Evolutionary conservation across 208 protist species (phyloP), one percentile per base, ranked within the genome.

Genomic region (Leishmania braziliensis): DNA sequence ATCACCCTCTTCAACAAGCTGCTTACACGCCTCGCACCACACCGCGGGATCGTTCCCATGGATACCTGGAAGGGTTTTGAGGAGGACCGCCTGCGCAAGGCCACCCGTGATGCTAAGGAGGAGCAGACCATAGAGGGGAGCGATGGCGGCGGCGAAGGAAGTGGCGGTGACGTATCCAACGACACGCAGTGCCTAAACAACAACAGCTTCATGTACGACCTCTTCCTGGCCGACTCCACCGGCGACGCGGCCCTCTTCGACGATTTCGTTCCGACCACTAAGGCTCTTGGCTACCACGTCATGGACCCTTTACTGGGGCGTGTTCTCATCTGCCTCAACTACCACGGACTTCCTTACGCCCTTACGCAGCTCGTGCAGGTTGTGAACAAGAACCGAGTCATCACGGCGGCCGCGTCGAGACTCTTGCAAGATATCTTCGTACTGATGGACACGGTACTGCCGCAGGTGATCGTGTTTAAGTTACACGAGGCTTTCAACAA

Each of bases 391-490:
- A 92, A 89, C 71, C 89, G 85, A 65, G 63, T 86, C 70, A 80
- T 92, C n/a, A 85, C 90, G 36, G 70, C 88, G 9, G 83, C 88
- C n/a, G 91, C 92, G 18, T 90, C 86, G 62, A 88, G 83, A 26
- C 88, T 98, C 53, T 84, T 98, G 70, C 95, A 98, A 79, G 90
- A 96, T 79, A 48, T 98, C 8, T 90, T 96, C 43, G 89, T 95
- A 71, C 88, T 98, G 26, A 96, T 96, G 93, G 95, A 98, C 82
- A 98, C 92, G 0, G 86, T 96, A 58, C 89, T 98, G 76, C 92
- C 95, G 43, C 86, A 89, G 80, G 83, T 80, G 63, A 93, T 91
- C n/a, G 93, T 95, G 16, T 85, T 87, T 76, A 75, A 87, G 46
- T 78, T 98, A 70, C 93, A 98, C 87, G 92, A 91, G 79, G 84